Conservation (phyloP, 1,284 basidiomycete genomes). For the Peniophora sp. region DNA sequence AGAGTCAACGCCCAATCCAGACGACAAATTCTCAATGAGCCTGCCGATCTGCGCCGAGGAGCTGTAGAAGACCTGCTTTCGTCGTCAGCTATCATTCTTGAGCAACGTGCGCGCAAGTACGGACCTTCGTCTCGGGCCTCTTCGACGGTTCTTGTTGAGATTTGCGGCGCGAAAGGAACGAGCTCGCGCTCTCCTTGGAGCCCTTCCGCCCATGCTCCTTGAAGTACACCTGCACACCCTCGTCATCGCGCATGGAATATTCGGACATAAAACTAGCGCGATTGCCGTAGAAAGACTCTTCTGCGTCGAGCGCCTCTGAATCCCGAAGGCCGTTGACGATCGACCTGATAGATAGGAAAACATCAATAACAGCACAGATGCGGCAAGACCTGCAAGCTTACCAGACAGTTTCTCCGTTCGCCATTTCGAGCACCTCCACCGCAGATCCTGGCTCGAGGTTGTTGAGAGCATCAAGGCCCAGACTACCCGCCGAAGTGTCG, state of each 20-base stretch:
- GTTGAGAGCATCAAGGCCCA: conserved; percentile 13
- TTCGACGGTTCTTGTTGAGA: conserved; percentile 33
- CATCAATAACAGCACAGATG: background rate
- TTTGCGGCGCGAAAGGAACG: conserved; percentile 56
- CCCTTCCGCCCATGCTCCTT: conserved; percentile 63
- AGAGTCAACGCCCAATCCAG: conserved; percentile 66
- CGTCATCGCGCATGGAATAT: conserved; percentile 52
- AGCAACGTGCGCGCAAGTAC: conserved; percentile 11
- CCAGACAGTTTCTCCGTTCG: conserved; percentile 80
- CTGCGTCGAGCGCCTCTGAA: conserved; percentile 40
- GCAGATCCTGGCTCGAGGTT: conserved; percentile 48
- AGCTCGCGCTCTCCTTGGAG: conserved; percentile 59
- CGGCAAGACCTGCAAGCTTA: conserved; percentile 22
- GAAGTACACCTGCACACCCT: conserved; percentile 59
- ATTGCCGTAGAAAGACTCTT: conserved; percentile 53
- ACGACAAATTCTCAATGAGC: conserved; percentile 72
- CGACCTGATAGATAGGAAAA: conserved; percentile 41
- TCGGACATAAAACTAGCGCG: conserved; percentile 70
- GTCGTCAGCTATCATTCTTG: conserved; percentile 10
- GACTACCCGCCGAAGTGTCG: conserved; percentile 13
- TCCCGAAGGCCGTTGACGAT: conserved; percentile 77
- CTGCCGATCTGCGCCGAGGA: conserved; percentile 70
- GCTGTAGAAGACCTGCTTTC: conserved; percentile 67
- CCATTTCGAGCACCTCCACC: conserved; percentile 70
- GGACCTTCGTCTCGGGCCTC: conserved; percentile 75